Base-by-base conservation (phyloP, 179 eudicot species). In the Patellifolia procumbens region DNA sequence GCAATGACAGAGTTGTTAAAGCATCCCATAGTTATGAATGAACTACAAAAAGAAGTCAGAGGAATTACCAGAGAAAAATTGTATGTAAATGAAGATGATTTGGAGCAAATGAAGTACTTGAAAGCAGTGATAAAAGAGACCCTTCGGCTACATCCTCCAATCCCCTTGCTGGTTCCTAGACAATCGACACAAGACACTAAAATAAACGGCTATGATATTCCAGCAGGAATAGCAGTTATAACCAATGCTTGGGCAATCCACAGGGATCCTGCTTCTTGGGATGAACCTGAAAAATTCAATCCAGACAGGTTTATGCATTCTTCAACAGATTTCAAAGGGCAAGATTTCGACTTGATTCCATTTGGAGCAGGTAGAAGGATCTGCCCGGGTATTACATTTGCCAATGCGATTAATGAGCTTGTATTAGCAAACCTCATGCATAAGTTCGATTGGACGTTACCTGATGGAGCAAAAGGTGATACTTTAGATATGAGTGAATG, bases 41-140 rank as follows among this genome's bases (percentile, higher is more conserved):
- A 81, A 72, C 82, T 80, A 13, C 91, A 86, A 72, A 72, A 79
- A 13, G 94, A 90, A 74, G 78, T 88, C n/a, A 76, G 86, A 77
- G 55, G 7, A 13, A 61, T 76, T 34, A 65, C 78, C 20, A 39
- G 68, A 13, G 74, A 69, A 7, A 79, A 80, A 70, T 35, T 3
- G 15, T 46, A 74, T 28, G 81, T 82, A 12, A 70, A 49, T 34
- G 87, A 84, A 75, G 64, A 69, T 20, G 88, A 84, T 66, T 55
- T 88, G 32, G 42, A 65, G 52, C 55, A 79, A 17, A 67, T 88
- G 48, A 49, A 24, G 8, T 87, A 86, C 81, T 75, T 89, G 31
- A 83, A 80, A 35, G 75, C 83, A 10, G 81, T 86, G 13, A 49
- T 87, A 53, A 89, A 89, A 61, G 88, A 87, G 79, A 68, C 85